Base-by-base conservation (phyloP, 331 rosid species). In the Acacia pycnantha region DNA sequence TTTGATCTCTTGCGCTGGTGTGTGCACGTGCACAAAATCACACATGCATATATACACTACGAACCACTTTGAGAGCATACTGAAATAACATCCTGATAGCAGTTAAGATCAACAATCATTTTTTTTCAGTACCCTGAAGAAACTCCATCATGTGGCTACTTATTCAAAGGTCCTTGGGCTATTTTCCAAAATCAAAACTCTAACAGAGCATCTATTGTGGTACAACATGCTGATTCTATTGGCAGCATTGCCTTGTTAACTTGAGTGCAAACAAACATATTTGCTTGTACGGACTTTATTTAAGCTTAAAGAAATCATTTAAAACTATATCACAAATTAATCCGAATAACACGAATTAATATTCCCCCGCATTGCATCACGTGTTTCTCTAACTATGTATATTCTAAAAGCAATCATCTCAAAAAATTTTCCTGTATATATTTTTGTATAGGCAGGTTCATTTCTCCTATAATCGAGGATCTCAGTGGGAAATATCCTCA, bases 401-500 rank as follows among this genome's bases (percentile, higher is more conserved):
- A 62, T 70, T 84, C 64, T 70, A 7, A 16, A 35, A 43, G 41
- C 54, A 48, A 26, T 37, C 66, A 66, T 78, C 76, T 43, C 21
- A 81, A 53, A 4, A 19, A 64, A 76, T 77, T 68, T 66, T 37
- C 9, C 41, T 37, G 41, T 37, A 37, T 51, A 26, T 75, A 69
- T 72, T 70, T 54, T 70, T 85, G 73, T 89, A 71, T 84, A 91
- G 98, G 98, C 90, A 89, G 88, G 90, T 83, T 91, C 66, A 87
- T 92, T 76, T 66, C 91, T 79, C 98, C 98, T 47, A 59, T 88
- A 6, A 86, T 94, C 62, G 89, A 80, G 73, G 91, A 88, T 70
- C 85, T 94, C 80, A 87, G 92, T 61, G 84, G 86, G 86, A 72
- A 89, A 70, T 89, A 91, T 73, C 94, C 97, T 82, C 89, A 91